These are phyloP conservation scores for Cochlearia excelsa DNA, from an alignment of 345 rosid genomes.

Conservation along the genomic window DNA sequence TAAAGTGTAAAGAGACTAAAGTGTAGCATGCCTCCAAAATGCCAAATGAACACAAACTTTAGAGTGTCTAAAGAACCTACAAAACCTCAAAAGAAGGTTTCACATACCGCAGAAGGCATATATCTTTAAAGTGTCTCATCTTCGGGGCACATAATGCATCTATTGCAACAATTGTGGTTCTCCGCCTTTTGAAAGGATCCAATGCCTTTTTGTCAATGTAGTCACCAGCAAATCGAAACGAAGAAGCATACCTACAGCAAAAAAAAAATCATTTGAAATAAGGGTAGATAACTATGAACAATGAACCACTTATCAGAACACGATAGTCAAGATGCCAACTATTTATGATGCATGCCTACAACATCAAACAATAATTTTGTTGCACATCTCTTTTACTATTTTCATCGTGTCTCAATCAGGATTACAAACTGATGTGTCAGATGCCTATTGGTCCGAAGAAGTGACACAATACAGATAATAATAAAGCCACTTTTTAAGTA, in stretches of 20 bases:
- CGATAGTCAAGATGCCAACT: slow-evolving; percentile 15
- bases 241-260: slow-evolving; percentile 76
- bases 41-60: slow-evolving; percentile 1
- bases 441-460: slow-evolving; percentile 17
- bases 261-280: slow-evolving; percentile 21
- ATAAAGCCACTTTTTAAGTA: slow-evolving; percentile 8
- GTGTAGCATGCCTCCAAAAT: slow-evolving; percentile 11
- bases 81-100: slow-evolving; percentile 13
- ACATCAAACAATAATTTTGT: neutral
- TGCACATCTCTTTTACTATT: slow-evolving; percentile 5
- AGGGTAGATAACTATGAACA: slow-evolving; percentile 24
- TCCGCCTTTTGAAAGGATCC: slow-evolving; percentile 61
- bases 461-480: slow-evolving; percentile 12
- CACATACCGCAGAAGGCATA: slow-evolving; percentile 65
- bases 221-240: slow-evolving; percentile 84
- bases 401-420: slow-evolving; percentile 11
- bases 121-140: slow-evolving; percentile 51
- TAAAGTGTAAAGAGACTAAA: slow-evolving; percentile 1
- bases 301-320: neutral
- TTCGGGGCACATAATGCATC: slow-evolving; percentile 75
- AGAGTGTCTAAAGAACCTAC: slow-evolving; percentile 22
- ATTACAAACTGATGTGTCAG: slow-evolving; percentile 10
- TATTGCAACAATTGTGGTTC: slow-evolving; percentile 67
- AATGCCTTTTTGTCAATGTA: slow-evolving; percentile 54
- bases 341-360: slow-evolving; percentile 13